phyloP scores from a whole-genome alignment of 495 filamentous ascomycete species.

The Platismatia glauca region DNA sequence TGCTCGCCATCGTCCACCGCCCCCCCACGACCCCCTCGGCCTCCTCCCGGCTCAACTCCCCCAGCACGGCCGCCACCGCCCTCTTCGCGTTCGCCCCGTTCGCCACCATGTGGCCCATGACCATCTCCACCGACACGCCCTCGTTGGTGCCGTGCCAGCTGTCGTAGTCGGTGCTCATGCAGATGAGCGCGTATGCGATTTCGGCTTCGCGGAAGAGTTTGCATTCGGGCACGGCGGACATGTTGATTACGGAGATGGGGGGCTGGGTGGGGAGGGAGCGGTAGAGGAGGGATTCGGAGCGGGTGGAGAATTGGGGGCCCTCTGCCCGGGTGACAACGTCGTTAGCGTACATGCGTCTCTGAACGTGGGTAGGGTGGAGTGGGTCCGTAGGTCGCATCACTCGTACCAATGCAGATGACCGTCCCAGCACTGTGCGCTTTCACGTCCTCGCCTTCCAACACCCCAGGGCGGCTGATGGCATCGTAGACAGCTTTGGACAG shows the following conservation, averaged over 20 bases:
- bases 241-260: slow-evolving; percentile 71
- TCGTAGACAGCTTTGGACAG: slow-evolving; percentile 61
- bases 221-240: slow-evolving; percentile 92
- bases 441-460: slow-evolving; percentile 77
- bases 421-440: slow-evolving; percentile 68
- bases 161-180: slow-evolving; percentile 99
- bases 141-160: slow-evolving; percentile 76
- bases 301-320: slow-evolving; percentile 95
- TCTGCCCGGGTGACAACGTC: too few species aligned
- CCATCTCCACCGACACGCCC: slow-evolving; percentile 86
- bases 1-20: slow-evolving; percentile 55
- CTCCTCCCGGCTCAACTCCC: slow-evolving; percentile 67
- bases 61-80: slow-evolving; percentile 77
- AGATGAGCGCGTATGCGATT: slow-evolving; percentile 94
- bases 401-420: slow-evolving; percentile 79
- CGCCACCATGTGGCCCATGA: slow-evolving; percentile 91
- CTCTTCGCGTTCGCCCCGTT: slow-evolving; percentile 80
- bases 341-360: too few species aligned
- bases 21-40: slow-evolving; percentile 66
- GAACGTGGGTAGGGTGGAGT: too few species aligned
- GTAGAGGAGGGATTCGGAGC: slow-evolving; percentile 91
- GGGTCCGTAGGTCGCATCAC: too few species aligned
- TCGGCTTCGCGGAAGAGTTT: slow-evolving; percentile 95
- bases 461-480: slow-evolving; percentile 26
- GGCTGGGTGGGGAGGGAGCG: slow-evolving; percentile 67